Evolutionary conservation across 1,139 yeast genomes (phyloP).

Genomic region (Suhomyces anneliseae): DNA sequence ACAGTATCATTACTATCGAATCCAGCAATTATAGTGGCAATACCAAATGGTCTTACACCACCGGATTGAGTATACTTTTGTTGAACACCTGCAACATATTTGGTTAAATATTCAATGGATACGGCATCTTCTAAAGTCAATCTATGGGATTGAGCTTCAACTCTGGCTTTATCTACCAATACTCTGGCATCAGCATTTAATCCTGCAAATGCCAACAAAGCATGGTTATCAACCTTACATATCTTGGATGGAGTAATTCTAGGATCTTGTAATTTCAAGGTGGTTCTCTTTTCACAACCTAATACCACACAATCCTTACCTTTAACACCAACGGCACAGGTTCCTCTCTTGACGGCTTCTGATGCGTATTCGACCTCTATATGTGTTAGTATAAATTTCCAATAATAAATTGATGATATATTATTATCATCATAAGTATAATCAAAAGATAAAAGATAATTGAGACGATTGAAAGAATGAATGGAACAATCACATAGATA

Average conservation of each 20-base stretch:
- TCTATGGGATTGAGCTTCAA: slow-evolving; percentile 96
- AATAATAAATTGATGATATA: no score
- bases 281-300: slow-evolving; percentile 96
- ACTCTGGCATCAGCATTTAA: slow-evolving; percentile 97
- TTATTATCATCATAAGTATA: no score
- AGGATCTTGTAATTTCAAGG: slow-evolving; percentile 93
- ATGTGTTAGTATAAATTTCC: slow-evolving; percentile 26
- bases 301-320: slow-evolving; percentile 86
- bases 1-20: slow-evolving; percentile 81
- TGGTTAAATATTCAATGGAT: slow-evolving; percentile 86
- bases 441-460: no score
- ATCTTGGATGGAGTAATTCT: slow-evolving; percentile 94
- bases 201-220: slow-evolving; percentile 93
- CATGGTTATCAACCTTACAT: slow-evolving; percentile 87
- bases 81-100: slow-evolving; percentile 95
- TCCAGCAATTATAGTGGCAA: slow-evolving; percentile 93
- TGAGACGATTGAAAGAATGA: no score
- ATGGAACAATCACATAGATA: no score
- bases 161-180: slow-evolving; percentile 90
- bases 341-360: slow-evolving; percentile 98
- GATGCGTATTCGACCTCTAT: slow-evolving; percentile 92
- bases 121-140: slow-evolving; percentile 94
- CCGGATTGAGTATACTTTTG: slow-evolving; percentile 98
- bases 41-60: slow-evolving; percentile 94
- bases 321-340: slow-evolving; percentile 96